phyloP scores from a whole-genome alignment of 192 early-diverging fungal genomes.

The Obelidium mucronatum region DNA sequence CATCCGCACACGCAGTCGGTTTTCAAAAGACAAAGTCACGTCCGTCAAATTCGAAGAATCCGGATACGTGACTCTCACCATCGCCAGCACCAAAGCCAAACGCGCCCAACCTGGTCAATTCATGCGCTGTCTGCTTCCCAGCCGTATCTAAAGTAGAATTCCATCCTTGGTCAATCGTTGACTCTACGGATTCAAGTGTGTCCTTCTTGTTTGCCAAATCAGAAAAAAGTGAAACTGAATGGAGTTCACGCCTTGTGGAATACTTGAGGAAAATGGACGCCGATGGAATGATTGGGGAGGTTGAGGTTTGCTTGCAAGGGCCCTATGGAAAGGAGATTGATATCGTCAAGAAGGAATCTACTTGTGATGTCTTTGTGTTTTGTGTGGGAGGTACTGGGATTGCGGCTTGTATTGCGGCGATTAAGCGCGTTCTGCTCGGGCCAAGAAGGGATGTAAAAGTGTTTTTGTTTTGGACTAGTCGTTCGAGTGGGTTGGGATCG shows the following conservation, averaged over 20 bases:
- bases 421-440: not conserved
- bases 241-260: too few relatives aligned
- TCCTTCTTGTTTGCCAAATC: conserved; percentile 35
- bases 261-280: too few relatives aligned
- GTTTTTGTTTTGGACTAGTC: too few relatives aligned
- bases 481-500: too few relatives aligned
- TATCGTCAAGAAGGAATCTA: too few relatives aligned
- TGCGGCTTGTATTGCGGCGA: not conserved
- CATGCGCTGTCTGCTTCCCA: conserved; percentile 76
- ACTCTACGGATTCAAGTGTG: conserved; percentile 40
- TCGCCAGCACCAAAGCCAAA: conserved; percentile 55
- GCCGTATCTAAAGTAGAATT: conserved; percentile 74
- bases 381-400: conserved; percentile 29
- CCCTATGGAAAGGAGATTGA: conserved; percentile 22
- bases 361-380: conserved; percentile 13
- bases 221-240: too few relatives aligned
- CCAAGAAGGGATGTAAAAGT: too few relatives aligned
- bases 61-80: conserved; percentile 68
- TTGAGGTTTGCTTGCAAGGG: conserved; percentile 24
- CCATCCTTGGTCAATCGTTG: conserved; percentile 81
- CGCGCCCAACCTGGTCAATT: conserved; percentile 74
- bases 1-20: conserved; percentile 60
- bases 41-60: conserved; percentile 59
- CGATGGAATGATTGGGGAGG: too few relatives aligned
- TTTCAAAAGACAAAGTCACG: conserved; percentile 57